A percentile compares a stretch with the other conserved stretches of the same genome.
phyloP scores from a whole-genome alignment of 306 rosid genomes.

The Morella rubra region DNA sequence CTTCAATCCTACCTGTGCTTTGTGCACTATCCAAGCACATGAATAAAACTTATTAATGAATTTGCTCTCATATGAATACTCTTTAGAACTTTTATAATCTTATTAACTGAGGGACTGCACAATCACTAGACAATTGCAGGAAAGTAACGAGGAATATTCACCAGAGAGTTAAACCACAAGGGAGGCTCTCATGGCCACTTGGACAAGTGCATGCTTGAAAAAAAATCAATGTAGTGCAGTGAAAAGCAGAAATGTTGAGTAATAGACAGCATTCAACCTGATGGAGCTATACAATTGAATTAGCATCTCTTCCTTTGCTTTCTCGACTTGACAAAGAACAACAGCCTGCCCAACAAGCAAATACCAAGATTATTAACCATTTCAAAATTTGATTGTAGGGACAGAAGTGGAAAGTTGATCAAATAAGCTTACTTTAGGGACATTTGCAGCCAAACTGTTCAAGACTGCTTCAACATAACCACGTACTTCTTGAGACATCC shows the following conservation, averaged over 20 bases:
- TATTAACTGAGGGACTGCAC: neutral
- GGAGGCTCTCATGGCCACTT: neutral
- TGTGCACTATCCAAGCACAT: constrained; percentile 57
- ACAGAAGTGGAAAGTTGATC: constrained; percentile 2
- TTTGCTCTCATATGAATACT: too few relatives aligned
- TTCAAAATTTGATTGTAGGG: constrained; percentile 11
- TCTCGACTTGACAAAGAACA: constrained; percentile 97
- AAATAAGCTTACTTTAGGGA: constrained; percentile 67
- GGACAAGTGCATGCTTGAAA: constrained; percentile 14
- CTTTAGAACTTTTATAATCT: constrained; percentile 1
- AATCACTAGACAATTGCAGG: constrained; percentile 4
- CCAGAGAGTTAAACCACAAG: constrained; percentile 1
- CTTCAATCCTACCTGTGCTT: constrained; percentile 85
- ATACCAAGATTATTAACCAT: constrained; percentile 23
- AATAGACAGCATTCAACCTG: constrained; percentile 53
- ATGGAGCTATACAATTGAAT: constrained; percentile 91
- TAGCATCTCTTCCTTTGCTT: constrained; percentile 96
- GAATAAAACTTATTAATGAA: constrained; percentile 9
- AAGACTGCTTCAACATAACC: constrained; percentile 97
- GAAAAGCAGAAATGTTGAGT: constrained; percentile 11
- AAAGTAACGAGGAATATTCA: neutral
- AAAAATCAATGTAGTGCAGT: neutral
- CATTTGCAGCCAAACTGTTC: constrained; percentile 98
- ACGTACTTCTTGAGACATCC: constrained; percentile 99
- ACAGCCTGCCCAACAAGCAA: constrained; percentile 75